A percentile compares a stretch with the other conserved stretches of the same genome.
phyloP scores from a whole-genome alignment of 495 filamentous ascomycete species.

The Neurospora sp. region DNA sequence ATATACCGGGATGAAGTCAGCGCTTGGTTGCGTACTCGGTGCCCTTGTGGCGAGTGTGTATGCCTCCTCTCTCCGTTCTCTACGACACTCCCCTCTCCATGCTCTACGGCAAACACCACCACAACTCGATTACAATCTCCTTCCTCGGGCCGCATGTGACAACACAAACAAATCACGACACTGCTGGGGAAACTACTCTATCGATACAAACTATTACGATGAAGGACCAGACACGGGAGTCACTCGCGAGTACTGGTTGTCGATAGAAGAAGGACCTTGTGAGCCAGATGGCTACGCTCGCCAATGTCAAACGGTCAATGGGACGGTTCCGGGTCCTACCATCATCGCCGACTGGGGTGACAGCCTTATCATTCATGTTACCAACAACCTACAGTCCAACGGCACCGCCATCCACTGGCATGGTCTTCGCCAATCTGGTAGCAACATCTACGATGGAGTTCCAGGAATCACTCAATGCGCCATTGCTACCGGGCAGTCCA shows the following conservation, averaged over 20 bases:
- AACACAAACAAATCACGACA: constrained; percentile 11
- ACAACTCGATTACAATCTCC: neutral
- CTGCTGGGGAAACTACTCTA: constrained; percentile 15
- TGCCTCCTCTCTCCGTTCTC: neutral
- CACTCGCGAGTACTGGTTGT: constrained; percentile 14
- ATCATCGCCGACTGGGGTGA: constrained; percentile 43
- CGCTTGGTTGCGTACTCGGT: neutral
- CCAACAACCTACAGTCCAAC: constrained; percentile 11
- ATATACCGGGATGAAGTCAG: neutral
- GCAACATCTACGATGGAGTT: constrained; percentile 23
- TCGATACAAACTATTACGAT: constrained; percentile 18
- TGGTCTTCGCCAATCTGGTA: constrained; percentile 19
- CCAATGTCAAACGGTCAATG: constrained; percentile 45
- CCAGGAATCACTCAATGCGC: constrained; percentile 22
- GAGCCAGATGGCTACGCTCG: constrained; percentile 43
- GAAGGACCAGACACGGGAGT: constrained; percentile 1
- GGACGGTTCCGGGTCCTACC: constrained; percentile 45
- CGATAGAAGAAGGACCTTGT: constrained; percentile 15
- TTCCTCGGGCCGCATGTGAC: neutral
- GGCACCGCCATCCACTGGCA: constrained; percentile 28
- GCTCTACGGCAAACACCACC: neutral
- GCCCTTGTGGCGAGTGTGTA: neutral
- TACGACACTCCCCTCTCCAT: neutral
- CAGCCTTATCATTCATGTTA: constrained; percentile 28
- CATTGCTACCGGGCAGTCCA: constrained; percentile 16